These are phyloP conservation scores for Beauveria australis DNA, from an alignment of 2,329 filamentous ascomycete genomes.

Conservation along the genomic window DNA sequence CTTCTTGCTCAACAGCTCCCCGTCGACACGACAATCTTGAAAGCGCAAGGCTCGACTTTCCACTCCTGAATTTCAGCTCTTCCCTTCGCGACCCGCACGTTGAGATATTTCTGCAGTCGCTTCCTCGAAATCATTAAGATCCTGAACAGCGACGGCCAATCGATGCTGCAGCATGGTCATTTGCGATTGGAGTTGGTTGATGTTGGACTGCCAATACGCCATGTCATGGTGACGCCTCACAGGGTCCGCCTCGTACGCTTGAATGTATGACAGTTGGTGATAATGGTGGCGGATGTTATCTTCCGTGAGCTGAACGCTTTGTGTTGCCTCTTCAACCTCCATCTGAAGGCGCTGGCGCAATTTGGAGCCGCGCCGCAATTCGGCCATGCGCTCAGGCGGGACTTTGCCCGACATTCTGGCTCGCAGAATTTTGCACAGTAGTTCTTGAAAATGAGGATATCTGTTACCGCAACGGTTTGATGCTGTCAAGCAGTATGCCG, in stretches of 20 bases:
- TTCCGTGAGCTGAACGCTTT: not conserved
- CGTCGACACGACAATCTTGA: not conserved
- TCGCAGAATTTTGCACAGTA: not conserved
- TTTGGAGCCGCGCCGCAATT: constrained; percentile 5
- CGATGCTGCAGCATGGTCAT: not conserved
- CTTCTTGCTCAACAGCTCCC: not conserved
- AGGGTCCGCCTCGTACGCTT: not conserved
- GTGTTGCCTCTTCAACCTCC: constrained; percentile 1
- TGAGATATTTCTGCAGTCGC: not conserved
- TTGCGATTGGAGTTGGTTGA: not conserved
- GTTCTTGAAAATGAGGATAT: no score
- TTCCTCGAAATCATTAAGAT: constrained; percentile 9
- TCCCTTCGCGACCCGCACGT: not conserved
- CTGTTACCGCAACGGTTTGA: no score
- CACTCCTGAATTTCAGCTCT: not conserved
- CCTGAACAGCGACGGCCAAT: constrained; percentile 2
- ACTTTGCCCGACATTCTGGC: not conserved
- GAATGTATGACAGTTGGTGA: not conserved
- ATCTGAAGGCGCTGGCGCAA: constrained; percentile 8
- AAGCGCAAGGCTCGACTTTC: not conserved
- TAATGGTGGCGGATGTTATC: not conserved
- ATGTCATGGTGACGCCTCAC: not conserved
- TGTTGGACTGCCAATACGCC: not conserved
- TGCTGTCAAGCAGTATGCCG: not conserved
- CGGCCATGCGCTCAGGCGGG: constrained; percentile 7